Evolutionary conservation across 305 asterid species (phyloP), one percentile per base, ranked within the genome.

Genomic region (Fraxinus albicans): DNA sequence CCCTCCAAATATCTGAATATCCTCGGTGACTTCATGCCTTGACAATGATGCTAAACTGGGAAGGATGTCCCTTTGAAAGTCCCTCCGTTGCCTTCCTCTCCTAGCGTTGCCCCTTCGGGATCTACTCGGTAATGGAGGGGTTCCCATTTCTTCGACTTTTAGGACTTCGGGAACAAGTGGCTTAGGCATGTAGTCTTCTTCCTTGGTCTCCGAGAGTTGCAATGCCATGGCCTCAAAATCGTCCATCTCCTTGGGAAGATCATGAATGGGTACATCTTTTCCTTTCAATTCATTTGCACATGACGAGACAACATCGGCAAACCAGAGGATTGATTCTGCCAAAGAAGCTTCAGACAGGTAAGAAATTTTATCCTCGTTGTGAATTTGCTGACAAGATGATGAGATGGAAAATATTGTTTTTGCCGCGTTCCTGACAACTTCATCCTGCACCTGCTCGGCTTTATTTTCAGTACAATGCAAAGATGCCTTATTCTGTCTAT

Each of bases 31-130:
- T 83, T 94, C 99, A n/a, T 91, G 93, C 79, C 99, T 90, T 0
- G 99, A 92, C 78, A 96, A 70, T 17, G 99, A 89, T 23, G 90
- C 85, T 47, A 96, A 85, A 31, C 99, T 97, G 0, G 98, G 99
- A 58, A 94, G 99, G 77, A 93, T 91, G 82, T 94, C 99, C 89
- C 96, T 63, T 84, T 94, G 99, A 80, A 96, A 96, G 86, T 94
- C 98, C 91, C 94, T 91, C 79, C 98, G 87, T 50, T 91, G 98
- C 86, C 98, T 90, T 79, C 99, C 98, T 89, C 99, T 93, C 88
- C 95, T 91, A 1, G 95, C 60, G 78, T 93, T 96, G 21, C 97
- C 98, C 89, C 97, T 92, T 77, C 98, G 86, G 31, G 94, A 69
- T 82, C 97, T 84, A 8, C 84, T 81, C 5, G 88, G 53, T 27